Percentiles rank a stretch among this genome's conserved stretches.
These are phyloP conservation scores for Phaeoacremonium minimum DNA, from an alignment of 2,329 filamentous ascomycete genomes.

Conservation along the genomic window DNA sequence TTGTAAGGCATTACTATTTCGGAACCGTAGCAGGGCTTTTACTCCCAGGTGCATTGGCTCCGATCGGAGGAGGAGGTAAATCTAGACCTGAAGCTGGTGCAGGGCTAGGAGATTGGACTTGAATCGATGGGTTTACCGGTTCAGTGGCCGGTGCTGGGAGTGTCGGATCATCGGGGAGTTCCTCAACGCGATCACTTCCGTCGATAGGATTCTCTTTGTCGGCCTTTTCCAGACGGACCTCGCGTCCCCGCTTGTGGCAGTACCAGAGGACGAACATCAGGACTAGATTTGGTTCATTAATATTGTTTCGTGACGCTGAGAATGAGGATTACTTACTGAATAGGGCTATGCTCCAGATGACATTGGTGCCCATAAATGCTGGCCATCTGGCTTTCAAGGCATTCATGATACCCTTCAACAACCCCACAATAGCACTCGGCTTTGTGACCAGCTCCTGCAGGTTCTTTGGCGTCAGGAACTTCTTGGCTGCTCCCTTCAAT, in stretches of 20 bases:
- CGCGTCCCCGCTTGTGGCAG: slow-evolving; percentile 90
- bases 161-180: slow-evolving; percentile 43
- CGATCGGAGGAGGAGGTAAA: background rate
- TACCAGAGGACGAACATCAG: slow-evolving; percentile 96
- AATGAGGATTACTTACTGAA: slow-evolving; percentile 59
- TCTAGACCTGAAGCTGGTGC: slow-evolving; percentile 1
- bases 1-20: background rate
- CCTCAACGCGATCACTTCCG: slow-evolving; percentile 35
- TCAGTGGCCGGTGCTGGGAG: slow-evolving; percentile 26
- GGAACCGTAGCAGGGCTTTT: background rate
- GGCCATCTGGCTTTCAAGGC: slow-evolving; percentile 86
- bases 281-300: slow-evolving; percentile 42
- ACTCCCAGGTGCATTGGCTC: background rate
- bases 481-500: slow-evolving; percentile 51
- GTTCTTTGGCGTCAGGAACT: slow-evolving; percentile 65
- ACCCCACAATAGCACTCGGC: slow-evolving; percentile 77
- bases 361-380: slow-evolving; percentile 84
- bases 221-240: slow-evolving; percentile 72
- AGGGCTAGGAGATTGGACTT: slow-evolving; percentile 6
- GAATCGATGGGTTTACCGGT: background rate
- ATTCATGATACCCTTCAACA: slow-evolving; percentile 87
- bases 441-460: slow-evolving; percentile 79
- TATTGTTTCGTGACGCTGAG: background rate
- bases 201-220: slow-evolving; percentile 35
- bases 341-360: slow-evolving; percentile 83